These are phyloP conservation scores for Marsdenia floribunda DNA, from an alignment of 257 asterid species.

Conservation along the genomic window DNA sequence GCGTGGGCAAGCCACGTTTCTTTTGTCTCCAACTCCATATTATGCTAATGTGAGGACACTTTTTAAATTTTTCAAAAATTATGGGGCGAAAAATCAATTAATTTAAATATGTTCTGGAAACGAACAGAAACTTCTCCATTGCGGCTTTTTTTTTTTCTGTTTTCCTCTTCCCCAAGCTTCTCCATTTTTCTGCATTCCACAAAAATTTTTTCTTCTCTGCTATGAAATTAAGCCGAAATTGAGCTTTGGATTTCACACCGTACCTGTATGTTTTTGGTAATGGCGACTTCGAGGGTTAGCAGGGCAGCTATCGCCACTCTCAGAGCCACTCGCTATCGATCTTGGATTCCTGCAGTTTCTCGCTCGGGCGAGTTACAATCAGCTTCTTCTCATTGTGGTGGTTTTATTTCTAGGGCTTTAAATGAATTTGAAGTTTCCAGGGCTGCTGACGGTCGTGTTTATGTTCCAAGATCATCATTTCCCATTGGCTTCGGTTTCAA, in stretches of 20 bases:
- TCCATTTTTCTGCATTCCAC: background rate
- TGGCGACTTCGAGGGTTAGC: constrained; percentile 12
- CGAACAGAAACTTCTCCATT: background rate
- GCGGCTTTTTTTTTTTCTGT: too few species aligned
- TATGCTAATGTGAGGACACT: too few species aligned
- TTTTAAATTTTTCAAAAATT: too few species aligned
- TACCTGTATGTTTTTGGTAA: background rate
- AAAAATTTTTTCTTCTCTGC: background rate
- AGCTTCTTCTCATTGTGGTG: constrained; percentile 13
- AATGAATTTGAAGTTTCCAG: constrained; percentile 15
- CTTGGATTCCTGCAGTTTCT: constrained; percentile 17
- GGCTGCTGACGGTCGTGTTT: constrained; percentile 6
- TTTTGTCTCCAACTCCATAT: too few species aligned
- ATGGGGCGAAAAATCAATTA: too few species aligned
- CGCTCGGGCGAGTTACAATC: constrained; percentile 22
- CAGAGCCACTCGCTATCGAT: constrained; percentile 27
- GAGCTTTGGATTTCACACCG: background rate
- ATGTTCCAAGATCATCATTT: constrained; percentile 18
- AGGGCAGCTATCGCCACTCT: constrained; percentile 43
- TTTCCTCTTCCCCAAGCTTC: constrained; percentile 3
- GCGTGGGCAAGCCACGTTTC: too few species aligned
- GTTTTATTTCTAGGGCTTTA: constrained; percentile 6
- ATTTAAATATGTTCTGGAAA: too few species aligned
- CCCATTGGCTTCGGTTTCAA: constrained; percentile 21
- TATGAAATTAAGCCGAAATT: background rate